Percentiles rank a stretch among this genome's conserved stretches.
Evolutionary conservation across 2,329 filamentous ascomycete species (phyloP).

Genomic region (Macrophomina pseudophaseolina): DNA sequence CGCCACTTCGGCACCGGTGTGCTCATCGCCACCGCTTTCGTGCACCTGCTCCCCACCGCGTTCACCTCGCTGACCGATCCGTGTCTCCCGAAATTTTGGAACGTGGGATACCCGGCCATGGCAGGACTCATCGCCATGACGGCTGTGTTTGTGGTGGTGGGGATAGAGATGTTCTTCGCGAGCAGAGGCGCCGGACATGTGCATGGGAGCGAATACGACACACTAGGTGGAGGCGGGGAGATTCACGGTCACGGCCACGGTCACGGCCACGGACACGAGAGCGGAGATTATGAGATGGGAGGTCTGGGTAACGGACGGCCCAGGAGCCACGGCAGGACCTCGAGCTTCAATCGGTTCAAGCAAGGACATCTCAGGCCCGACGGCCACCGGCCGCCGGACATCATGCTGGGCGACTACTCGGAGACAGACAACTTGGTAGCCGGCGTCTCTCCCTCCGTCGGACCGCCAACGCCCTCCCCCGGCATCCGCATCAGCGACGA

Average conservation of each 20-base stretch:
- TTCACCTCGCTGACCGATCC: conserved; percentile 47
- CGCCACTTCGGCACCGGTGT: conserved; percentile 49
- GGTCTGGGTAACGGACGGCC: conserved; percentile 27
- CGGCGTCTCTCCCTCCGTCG: conserved; percentile 38
- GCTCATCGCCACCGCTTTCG: conserved; percentile 48
- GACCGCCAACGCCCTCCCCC: conserved; percentile 29
- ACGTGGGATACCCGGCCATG: conserved; percentile 46
- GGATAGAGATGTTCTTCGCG: conserved; percentile 87
- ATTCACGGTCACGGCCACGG: conserved; percentile 24
- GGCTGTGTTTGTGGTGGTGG: conserved; percentile 68
- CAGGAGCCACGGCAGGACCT: conserved; percentile 36
- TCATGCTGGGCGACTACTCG: conserved; percentile 38
- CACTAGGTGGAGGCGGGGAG: conserved; percentile 36
- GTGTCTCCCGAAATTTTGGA: conserved; percentile 48
- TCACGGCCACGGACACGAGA: conserved; percentile 1
- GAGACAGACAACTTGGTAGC: conserved; percentile 42
- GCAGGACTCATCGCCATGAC: conserved; percentile 47
- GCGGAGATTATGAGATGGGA: conserved; percentile 1
- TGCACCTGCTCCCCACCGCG: conserved; percentile 48
- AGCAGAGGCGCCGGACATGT: conserved; percentile 67
- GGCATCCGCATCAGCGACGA: not conserved
- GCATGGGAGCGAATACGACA: conserved; percentile 60
- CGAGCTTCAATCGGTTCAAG: conserved; percentile 41
- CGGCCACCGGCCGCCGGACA: conserved; percentile 35
- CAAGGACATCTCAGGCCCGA: conserved; percentile 20